phyloP scores from a whole-genome alignment of 306 rosid genomes.

The Casuarina glauca region DNA sequence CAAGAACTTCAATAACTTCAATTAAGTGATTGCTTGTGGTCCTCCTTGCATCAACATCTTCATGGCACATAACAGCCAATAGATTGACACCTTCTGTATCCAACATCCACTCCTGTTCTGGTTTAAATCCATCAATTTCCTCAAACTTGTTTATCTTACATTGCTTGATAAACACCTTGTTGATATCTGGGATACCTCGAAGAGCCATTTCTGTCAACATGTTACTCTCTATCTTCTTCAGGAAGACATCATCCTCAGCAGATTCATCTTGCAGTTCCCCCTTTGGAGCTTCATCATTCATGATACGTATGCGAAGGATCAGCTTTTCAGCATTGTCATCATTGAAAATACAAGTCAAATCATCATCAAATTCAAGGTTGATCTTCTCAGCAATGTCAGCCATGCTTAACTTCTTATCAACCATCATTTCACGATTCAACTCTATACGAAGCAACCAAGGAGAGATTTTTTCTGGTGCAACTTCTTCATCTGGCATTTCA shows the following conservation, averaged over 20 bases:
- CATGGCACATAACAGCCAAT: constrained; percentile 90
- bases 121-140: constrained; percentile 75
- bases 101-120: constrained; percentile 96
- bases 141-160: constrained; percentile 84
- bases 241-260: constrained; percentile 95
- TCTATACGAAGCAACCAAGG: constrained; percentile 99
- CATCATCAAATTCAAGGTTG: constrained; percentile 86
- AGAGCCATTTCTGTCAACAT: constrained; percentile 99
- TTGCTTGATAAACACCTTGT: constrained; percentile 87
- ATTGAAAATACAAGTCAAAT: constrained; percentile 91
- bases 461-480: constrained; percentile 88
- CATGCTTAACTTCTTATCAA: constrained; percentile 98
- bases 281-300: constrained; percentile 95
- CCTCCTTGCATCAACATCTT: constrained; percentile 85
- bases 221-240: constrained; percentile 94
- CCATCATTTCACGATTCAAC: constrained; percentile 99
- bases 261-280: constrained; percentile 91
- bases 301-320: constrained; percentile 92
- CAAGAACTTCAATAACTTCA: constrained; percentile 97
- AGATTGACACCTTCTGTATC: constrained; percentile 99
- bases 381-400: constrained; percentile 99
- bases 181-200: constrained; percentile 90
- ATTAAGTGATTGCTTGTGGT: constrained; percentile 96
- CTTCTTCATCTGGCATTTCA: constrained; percentile 99
- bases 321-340: constrained; percentile 97